Evolutionary conservation across 2,329 filamentous ascomycete species (phyloP).

Genomic region (Claviceps humidiphila): DNA sequence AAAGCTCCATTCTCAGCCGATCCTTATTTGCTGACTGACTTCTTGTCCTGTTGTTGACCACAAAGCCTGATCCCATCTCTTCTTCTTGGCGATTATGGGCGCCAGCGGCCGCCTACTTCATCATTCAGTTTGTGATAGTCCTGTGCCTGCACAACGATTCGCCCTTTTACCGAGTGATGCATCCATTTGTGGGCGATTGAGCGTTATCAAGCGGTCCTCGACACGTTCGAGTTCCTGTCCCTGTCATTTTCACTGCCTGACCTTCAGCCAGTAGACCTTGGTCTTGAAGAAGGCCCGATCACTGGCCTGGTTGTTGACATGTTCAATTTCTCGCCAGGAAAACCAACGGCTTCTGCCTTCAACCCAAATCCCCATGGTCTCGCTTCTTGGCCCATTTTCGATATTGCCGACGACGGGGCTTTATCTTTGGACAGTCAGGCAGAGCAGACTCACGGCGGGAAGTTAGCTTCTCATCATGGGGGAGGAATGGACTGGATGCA

Average conservation of each 20-base stretch:
- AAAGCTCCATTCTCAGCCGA: not conserved
- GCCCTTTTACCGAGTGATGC: constrained; percentile 24
- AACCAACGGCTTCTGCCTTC: constrained; percentile 18
- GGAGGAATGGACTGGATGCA: constrained; percentile 27
- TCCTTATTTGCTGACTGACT: constrained; percentile 5
- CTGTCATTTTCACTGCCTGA: constrained; percentile 23
- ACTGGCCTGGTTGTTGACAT: constrained; percentile 22
- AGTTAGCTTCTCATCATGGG: constrained; percentile 14
- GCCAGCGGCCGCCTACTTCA: constrained; percentile 18
- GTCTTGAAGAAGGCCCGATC: constrained; percentile 16
- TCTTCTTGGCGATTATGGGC: constrained; percentile 24
- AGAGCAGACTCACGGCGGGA: constrained; percentile 14
- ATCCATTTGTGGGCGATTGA: constrained; percentile 22
- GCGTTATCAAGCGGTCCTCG: constrained; percentile 23
- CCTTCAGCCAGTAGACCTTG: constrained; percentile 21
- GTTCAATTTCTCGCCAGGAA: constrained; percentile 23
- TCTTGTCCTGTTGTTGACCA: constrained; percentile 8
- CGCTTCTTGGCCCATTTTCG: constrained; percentile 19
- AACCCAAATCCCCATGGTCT: constrained; percentile 18
- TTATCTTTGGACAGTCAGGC: constrained; percentile 12
- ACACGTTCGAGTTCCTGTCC: constrained; percentile 25
- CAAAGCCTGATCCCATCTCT: constrained; percentile 11
- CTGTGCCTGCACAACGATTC: constrained; percentile 19
- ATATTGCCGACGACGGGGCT: constrained; percentile 13
- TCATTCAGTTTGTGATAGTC: constrained; percentile 18